Percentiles rank a stretch among this genome's conserved stretches.
Evolutionary conservation across 83 land plant genomes (phyloP).

Genomic region (Larix sibirica): DNA sequence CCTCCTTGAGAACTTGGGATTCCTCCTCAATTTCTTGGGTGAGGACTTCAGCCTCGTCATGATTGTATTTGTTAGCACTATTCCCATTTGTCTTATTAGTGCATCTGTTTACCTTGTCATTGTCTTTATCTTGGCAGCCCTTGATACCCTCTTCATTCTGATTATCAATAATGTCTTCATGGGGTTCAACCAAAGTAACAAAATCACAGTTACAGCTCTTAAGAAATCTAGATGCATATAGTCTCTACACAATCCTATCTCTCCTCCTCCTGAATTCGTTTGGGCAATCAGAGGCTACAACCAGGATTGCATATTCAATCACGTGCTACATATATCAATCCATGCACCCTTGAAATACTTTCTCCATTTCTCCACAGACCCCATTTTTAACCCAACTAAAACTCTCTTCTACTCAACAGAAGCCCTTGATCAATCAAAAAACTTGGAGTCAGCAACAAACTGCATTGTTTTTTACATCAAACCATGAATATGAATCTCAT

Average conservation of each 20-base stretch:
- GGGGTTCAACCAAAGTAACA: conserved; percentile 1
- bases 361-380: conserved; percentile 46
- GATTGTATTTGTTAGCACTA: conserved; percentile 36
- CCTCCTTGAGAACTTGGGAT: conserved; percentile 43
- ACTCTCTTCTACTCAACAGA: no score
- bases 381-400: no score
- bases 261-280: not conserved
- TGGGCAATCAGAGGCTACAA: not conserved
- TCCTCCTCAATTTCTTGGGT: conserved; percentile 74
- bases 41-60: conserved; percentile 72
- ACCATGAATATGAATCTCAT: no score
- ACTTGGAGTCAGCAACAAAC: no score
- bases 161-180: not conserved
- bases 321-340: not conserved
- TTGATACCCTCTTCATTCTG: not conserved
- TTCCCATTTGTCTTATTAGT: conserved; percentile 9
- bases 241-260: not conserved
- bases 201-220: conserved; percentile 1
- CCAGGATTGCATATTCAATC: not conserved
- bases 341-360: conserved; percentile 44
- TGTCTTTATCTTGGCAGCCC: not conserved
- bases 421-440: no score
- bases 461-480: no score
- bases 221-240: not conserved
- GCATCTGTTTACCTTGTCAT: not conserved